These are phyloP conservation scores for Colletotrichum cuscutae DNA, from an alignment of 2,329 filamentous ascomycete genomes.

Conservation along the genomic window DNA sequence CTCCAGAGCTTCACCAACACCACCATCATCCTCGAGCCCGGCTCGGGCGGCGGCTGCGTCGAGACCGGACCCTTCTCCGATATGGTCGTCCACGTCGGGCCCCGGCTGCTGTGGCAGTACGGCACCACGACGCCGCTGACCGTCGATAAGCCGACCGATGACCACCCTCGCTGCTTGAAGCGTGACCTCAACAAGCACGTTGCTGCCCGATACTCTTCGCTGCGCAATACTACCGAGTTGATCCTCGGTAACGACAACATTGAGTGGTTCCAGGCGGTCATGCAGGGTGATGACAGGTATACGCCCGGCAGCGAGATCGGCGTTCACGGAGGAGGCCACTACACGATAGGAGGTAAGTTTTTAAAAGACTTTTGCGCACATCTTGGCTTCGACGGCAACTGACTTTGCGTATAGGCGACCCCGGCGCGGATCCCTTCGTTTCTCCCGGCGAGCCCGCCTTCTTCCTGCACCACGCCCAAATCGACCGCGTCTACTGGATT, in stretches of 20 bases:
- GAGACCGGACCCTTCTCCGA: slow-evolving; percentile 48
- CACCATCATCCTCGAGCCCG: slow-evolving; percentile 50
- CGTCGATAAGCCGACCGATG: slow-evolving; percentile 41
- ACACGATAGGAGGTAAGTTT: slow-evolving; percentile 45
- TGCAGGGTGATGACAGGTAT: slow-evolving; percentile 46
- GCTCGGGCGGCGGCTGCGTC: slow-evolving; percentile 60
- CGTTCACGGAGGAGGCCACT: slow-evolving; percentile 53
- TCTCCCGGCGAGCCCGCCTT: slow-evolving; percentile 57
- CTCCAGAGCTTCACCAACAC: background rate
- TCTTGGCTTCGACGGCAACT: background rate
- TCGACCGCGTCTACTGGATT: slow-evolving; percentile 58
- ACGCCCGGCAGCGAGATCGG: slow-evolving; percentile 42
- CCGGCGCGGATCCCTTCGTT: slow-evolving; percentile 55
- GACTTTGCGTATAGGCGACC: slow-evolving; percentile 46
- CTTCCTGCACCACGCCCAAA: slow-evolving; percentile 55
- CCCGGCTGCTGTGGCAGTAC: slow-evolving; percentile 31
- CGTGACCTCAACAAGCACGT: slow-evolving; percentile 45
- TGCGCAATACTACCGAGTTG: slow-evolving; percentile 41
- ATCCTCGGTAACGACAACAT: slow-evolving; percentile 40
- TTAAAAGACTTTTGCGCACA: background rate
- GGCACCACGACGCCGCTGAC: slow-evolving; percentile 32
- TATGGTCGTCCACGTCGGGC: slow-evolving; percentile 51
- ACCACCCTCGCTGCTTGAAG: slow-evolving; percentile 55
- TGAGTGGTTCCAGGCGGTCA: slow-evolving; percentile 46
- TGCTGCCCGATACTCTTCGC: slow-evolving; percentile 34